These are phyloP conservation scores for Sclerotinia spermophila DNA, from an alignment of 2,329 filamentous ascomycete genomes.

Conservation along the genomic window DNA sequence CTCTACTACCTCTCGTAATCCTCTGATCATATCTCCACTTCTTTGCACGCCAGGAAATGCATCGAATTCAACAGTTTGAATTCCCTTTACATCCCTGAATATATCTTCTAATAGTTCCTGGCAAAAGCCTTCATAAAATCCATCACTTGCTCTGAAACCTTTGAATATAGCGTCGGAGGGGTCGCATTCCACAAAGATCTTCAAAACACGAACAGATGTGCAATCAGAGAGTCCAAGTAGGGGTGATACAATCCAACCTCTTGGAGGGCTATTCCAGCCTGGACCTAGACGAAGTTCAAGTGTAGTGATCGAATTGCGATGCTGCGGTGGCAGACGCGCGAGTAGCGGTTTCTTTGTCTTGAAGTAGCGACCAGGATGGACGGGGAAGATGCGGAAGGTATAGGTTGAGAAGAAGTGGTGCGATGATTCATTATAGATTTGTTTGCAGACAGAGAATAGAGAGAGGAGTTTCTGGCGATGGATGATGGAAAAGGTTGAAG, in stretches of 20 bases:
- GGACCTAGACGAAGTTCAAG: constrained; percentile 70
- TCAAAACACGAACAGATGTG: constrained; percentile 54
- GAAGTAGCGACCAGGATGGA: constrained; percentile 61
- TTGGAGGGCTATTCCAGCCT: constrained; percentile 67
- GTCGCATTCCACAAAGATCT: constrained; percentile 69
- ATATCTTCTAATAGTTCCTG: constrained; percentile 54
- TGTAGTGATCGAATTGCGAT: constrained; percentile 57
- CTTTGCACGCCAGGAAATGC: constrained; percentile 64
- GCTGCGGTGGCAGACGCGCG: constrained; percentile 57
- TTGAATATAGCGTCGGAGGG: constrained; percentile 64
- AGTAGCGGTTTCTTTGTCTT: constrained; percentile 71
- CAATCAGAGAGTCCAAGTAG: constrained; percentile 62
- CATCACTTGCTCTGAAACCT: constrained; percentile 56
- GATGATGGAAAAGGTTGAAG: constrained; percentile 60
- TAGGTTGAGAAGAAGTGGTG: constrained; percentile 63
- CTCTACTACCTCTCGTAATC: constrained; percentile 51
- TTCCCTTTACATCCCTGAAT: constrained; percentile 52
- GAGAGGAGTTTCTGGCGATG: constrained; percentile 51
- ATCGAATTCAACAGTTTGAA: constrained; percentile 64
- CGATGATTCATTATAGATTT: constrained; percentile 60
- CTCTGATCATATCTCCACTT: constrained; percentile 60
- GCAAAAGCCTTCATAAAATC: constrained; percentile 69
- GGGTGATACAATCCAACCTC: constrained; percentile 65
- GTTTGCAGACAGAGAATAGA: constrained; percentile 58
- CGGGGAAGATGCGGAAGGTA: constrained; percentile 64